Evolutionary conservation across 225 moss, liverwort and hornwort species (phyloP).

Genomic region (Bryum argenteum): DNA sequence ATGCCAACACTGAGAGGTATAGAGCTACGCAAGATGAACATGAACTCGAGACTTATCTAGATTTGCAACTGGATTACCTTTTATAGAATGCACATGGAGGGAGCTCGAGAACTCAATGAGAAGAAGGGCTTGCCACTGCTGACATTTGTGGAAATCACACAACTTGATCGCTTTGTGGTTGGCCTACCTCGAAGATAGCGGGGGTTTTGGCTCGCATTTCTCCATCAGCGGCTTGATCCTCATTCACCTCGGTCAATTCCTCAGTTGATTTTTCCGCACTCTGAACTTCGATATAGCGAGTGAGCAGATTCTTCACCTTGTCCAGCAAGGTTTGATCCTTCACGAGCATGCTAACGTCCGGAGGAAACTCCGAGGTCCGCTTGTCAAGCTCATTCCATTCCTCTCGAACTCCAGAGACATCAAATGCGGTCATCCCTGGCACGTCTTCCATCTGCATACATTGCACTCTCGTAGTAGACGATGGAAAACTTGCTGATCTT

Average conservation of each 20-base stretch:
- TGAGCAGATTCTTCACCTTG: conserved; percentile 82
- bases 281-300: conserved; percentile 68
- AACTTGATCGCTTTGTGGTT: conserved; percentile 22
- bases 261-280: conserved; percentile 41
- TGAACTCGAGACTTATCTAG: conserved; percentile 13
- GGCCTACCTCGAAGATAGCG: conserved; percentile 50
- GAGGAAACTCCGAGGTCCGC: conserved; percentile 64
- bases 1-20: neutral
- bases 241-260: conserved; percentile 19
- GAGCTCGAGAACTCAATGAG: neutral
- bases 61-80: conserved; percentile 11
- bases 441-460: conserved; percentile 87
- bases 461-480: conserved; percentile 9
- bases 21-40: neutral
- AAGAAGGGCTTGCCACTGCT: neutral
- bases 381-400: conserved; percentile 86
- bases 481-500: conserved; percentile 1
- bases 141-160: neutral
- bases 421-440: conserved; percentile 66
- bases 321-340: conserved; percentile 90
- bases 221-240: conserved; percentile 28
- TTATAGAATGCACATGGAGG: neutral
- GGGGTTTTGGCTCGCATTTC: conserved; percentile 28
- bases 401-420: conserved; percentile 73
- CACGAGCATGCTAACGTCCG: conserved; percentile 83